Evolutionary conservation across 768 basidiomycete genomes (phyloP), one percentile per base, ranked within the genome.

Genomic region (Ramaria sp.): DNA sequence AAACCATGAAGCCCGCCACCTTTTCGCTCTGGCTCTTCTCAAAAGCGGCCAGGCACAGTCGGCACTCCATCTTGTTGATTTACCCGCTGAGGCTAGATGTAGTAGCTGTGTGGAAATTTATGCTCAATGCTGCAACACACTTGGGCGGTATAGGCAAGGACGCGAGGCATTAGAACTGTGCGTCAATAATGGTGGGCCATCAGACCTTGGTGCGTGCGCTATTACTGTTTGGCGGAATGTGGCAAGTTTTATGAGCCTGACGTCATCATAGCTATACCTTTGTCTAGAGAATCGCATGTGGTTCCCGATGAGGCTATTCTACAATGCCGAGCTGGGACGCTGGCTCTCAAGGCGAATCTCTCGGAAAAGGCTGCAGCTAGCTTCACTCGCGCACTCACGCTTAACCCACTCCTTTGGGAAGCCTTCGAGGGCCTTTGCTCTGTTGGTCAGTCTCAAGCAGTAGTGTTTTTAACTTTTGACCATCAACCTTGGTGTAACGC

Each of bases 331-430:
- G 78, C 88, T 49, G 92, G 91, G 42, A 77, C 73, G 39, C 79
- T 84, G 69, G 88, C 91, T 33, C 64, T 84, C 66, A 88, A 85
- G 69, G 89, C 86, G 50, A 90, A 91, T 68, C 76, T 88, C 58
- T 78, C 78, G 2, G 83, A 86, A 54, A 79, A 81, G 62, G 92
- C 92, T n/a, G 73, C 77, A 24, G 65, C 71, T 54, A 84, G 82
- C 65, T 94, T 86, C 68, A 76, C 76, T 47, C 79, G 83, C 58
- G 87, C 91, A 27, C 74, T 96, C 59, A 67, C 73, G 13, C 67
- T 83, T 48, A 84, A 91, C 65, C 88, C 90, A 33, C 79, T 89
- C 67, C 70, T 93, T 54, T 95, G 91, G 91, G 92, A 96, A 68
- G 92, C 92, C 4, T 88, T 92, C 64, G 89, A 92, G 65, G 91